Base-by-base conservation (phyloP, 331 rosid species). In the Saraca asoca region DNA sequence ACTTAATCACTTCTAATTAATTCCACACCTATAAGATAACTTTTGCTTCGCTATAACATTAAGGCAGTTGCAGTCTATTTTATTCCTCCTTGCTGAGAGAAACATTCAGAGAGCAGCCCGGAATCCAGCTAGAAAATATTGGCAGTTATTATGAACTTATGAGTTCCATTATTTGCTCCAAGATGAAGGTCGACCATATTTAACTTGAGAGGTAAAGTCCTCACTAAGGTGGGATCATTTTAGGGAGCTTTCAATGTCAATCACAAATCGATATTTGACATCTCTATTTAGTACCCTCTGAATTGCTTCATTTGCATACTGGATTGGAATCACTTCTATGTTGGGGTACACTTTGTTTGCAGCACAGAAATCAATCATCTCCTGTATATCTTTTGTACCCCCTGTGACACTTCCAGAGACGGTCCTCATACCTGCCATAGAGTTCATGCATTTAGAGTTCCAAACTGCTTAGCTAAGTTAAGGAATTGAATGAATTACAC, bases 321-420 rank as follows among this genome's bases (percentile, higher is more conserved):
- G 85, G 29, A 91, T 88, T 16, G 90, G 96, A 78, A 91, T 63
- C 64, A 91, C 80, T 79, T 91, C 96, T 60, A 88, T 85, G 31
- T 69, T 79, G n/a, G 97, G 95, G 61, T 86, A 51, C 59, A 91
- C 81, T 62, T 19, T 77, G 0, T 79, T 73, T 62, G 81, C 81
- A 52, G 90, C 95, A 72, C 95, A 91, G 49, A 88, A 86, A 63
- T 88, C 79, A 6, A 88, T 66, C 95, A 88, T 91, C 76, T 91
- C 95, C 61, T 86, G 95, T 1, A 16, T 85, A 43, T 79, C 90
- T 55, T 81, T 88, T 2, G 96, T 86, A 17, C 97, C 96, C 12
- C 97, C 97, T 0, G 84, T 42, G 8, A 69, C 0, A 52, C 96
- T 91, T 61, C 97, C 96, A 0, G 95, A 29, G 37, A 91, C 4